Evolutionary conservation across 345 rosid genomes (phyloP).

Genomic region (Rhodamnia rubescens): DNA sequence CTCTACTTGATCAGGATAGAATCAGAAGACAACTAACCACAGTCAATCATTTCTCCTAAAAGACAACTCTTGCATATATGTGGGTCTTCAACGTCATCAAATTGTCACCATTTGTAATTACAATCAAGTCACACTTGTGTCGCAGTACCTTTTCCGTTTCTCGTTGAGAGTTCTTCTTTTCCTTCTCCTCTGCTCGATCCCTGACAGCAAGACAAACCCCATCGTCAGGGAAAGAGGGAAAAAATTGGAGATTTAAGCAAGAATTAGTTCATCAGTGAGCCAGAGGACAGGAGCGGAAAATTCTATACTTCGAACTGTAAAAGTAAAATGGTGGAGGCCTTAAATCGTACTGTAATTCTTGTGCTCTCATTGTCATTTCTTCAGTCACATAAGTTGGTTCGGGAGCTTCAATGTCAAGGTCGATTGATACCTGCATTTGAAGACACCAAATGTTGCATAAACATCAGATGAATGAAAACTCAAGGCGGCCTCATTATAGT

Average conservation of each 20-base stretch:
- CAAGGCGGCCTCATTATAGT: not conserved
- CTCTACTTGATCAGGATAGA: not conserved
- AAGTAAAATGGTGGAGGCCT: not conserved
- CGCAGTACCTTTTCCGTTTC: constrained; percentile 49
- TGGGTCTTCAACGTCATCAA: not conserved
- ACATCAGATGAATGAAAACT: not conserved
- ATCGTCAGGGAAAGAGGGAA: not conserved
- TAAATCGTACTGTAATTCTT: constrained; percentile 39
- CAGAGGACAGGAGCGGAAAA: not conserved
- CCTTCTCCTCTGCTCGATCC: constrained; percentile 34
- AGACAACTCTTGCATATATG: not conserved
- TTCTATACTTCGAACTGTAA: not conserved
- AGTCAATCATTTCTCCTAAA: not conserved
- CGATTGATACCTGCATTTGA: constrained; percentile 37
- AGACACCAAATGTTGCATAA: not conserved
- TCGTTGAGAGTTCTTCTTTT: constrained; percentile 36
- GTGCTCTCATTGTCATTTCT: constrained; percentile 34
- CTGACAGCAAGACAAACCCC: constrained; percentile 17
- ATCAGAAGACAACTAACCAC: not conserved
- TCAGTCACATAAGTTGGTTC: constrained; percentile 25
- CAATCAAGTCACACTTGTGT: not conserved
- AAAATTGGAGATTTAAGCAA: not conserved
- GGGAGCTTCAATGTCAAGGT: constrained; percentile 58
- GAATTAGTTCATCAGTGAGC: not conserved
- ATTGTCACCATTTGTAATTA: not conserved